Percentiles rank a stretch among this genome's conserved stretches.
phyloP scores from a whole-genome alignment of 352 stramenopile genomes.

The Phytophthora nicotianae region DNA sequence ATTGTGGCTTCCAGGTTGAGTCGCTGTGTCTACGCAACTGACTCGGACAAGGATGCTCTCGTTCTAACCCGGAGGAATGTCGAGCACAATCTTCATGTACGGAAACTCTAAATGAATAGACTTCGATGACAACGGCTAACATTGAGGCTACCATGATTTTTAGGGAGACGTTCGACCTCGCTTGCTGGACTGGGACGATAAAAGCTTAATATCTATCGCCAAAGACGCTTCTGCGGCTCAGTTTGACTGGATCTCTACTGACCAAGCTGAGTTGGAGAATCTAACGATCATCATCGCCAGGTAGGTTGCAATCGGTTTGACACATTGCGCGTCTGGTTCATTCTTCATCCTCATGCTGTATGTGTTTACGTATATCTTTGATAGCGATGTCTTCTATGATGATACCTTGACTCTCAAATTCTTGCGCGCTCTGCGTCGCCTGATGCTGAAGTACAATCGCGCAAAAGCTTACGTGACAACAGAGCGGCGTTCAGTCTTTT shows the following conservation, averaged over 20 bases:
- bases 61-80: slow-evolving; percentile 44
- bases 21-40: slow-evolving; percentile 52
- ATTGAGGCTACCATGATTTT: slow-evolving; percentile 4
- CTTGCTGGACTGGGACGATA: slow-evolving; percentile 17
- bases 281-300: slow-evolving; percentile 41
- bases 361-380: background rate
- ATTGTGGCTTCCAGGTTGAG: slow-evolving; percentile 44
- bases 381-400: slow-evolving; percentile 77
- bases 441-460: slow-evolving; percentile 41
- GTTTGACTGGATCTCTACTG: slow-evolving; percentile 37
- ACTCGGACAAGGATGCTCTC: slow-evolving; percentile 45
- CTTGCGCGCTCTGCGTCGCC: slow-evolving; percentile 37
- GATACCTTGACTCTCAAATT: slow-evolving; percentile 47
- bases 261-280: slow-evolving; percentile 20
- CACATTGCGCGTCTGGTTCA: background rate
- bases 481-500: slow-evolving; percentile 69
- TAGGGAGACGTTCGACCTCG: slow-evolving; percentile 34
- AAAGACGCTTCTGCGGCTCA: background rate
- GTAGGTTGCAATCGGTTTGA: slow-evolving; percentile 21
- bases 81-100: slow-evolving; percentile 34
- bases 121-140: background rate
- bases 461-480: slow-evolving; percentile 40
- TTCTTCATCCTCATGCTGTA: background rate
- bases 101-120: background rate
- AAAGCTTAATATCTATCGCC: background rate